phyloP scores from a whole-genome alignment of 2,329 filamentous ascomycete genomes.

The Aspergillus sp. region DNA sequence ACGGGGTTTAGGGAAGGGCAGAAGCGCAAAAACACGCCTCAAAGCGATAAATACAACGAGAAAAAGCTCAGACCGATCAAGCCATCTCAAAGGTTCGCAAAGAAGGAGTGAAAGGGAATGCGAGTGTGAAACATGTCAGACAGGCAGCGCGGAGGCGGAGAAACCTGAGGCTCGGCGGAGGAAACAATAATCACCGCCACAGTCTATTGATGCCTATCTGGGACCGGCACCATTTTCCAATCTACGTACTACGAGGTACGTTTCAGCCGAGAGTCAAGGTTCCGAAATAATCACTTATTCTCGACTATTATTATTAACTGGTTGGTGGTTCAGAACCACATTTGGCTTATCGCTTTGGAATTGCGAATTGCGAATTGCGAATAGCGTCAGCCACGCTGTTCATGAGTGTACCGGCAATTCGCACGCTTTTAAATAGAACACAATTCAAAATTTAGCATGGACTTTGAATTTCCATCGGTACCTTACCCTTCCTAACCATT shows the following conservation, averaged over 20 bases:
- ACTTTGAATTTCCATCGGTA: no score
- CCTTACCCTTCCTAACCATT: no score
- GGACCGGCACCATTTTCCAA: background rate
- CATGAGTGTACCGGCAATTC: background rate
- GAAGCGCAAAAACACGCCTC: background rate
- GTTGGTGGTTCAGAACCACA: background rate
- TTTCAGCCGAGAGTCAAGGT: background rate
- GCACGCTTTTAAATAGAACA: background rate
- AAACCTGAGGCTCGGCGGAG: background rate
- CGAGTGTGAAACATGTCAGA: background rate
- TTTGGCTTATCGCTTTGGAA: background rate
- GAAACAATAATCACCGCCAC: constrained; percentile 1
- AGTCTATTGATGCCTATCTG: constrained; percentile 2
- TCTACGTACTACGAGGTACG: background rate
- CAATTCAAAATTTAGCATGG: background rate
- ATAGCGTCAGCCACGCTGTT: background rate
- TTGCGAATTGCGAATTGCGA: background rate
- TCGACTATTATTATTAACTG: background rate
- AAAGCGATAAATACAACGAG: background rate
- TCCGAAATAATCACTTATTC: no score
- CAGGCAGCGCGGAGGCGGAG: background rate
- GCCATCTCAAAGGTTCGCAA: background rate
- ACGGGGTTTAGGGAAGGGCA: background rate
- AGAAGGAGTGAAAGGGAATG: background rate
- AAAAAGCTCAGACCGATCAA: background rate